These are phyloP conservation scores for Panicum virgatum DNA, from an alignment of 202 grass and related monocot genomes.

Conservation along the genomic window DNA sequence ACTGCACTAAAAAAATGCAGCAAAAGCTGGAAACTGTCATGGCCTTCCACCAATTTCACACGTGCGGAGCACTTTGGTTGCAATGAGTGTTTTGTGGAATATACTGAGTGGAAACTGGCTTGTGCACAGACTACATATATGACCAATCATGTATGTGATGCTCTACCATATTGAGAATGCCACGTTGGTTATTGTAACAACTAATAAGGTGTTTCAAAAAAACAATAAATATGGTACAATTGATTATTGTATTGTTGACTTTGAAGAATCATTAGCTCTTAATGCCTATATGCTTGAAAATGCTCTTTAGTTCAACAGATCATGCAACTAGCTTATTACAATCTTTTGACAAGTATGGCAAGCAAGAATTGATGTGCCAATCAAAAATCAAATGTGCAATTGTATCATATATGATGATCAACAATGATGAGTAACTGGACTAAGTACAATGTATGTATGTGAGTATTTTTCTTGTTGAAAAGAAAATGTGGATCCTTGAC, in stretches of 20 bases:
- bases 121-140: slow-evolving; percentile 9
- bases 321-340: not conserved
- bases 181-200: slow-evolving; percentile 31
- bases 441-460: not conserved
- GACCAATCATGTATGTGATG: not conserved
- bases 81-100: slow-evolving; percentile 2
- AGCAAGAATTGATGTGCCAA: not conserved
- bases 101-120: not conserved
- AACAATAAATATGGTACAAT: slow-evolving; percentile 14
- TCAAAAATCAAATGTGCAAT: not conserved
- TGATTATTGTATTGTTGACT: not conserved
- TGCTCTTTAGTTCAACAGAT: not conserved
- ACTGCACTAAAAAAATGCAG: slow-evolving; percentile 35
- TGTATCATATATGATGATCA: not conserved
- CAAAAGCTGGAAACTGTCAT: not conserved
- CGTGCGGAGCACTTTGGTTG: not conserved
- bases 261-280: not conserved
- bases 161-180: not conserved
- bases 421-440: not conserved
- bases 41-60: not conserved
- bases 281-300: not conserved
- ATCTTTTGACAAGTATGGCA: not conserved
- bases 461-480: not conserved
- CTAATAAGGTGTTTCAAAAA: not conserved
- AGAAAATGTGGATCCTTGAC: not conserved